phyloP scores from a whole-genome alignment of 805 yeast genomes.

The Kuraishia borneana region DNA sequence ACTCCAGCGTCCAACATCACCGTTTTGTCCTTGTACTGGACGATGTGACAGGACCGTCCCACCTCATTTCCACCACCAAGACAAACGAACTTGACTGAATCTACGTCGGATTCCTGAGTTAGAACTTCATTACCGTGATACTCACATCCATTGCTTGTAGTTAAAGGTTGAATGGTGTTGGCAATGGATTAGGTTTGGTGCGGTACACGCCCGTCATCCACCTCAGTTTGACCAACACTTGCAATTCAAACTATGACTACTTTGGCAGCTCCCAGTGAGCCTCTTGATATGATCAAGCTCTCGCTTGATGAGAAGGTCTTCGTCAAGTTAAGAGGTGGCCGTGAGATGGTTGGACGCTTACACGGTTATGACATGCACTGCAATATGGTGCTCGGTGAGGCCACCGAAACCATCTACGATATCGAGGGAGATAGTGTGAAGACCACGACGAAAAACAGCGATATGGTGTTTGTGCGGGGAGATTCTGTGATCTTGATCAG shows the following conservation, averaged over 20 bases:
- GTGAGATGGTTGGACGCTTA: slow-evolving; percentile 82
- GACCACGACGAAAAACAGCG: slow-evolving; percentile 47
- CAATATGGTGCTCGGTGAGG: slow-evolving; percentile 90
- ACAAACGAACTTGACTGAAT: slow-evolving; percentile 57
- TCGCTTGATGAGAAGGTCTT: slow-evolving; percentile 79
- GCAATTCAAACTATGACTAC: not conserved
- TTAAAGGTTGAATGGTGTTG: too few species aligned
- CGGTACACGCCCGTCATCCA: too few species aligned
- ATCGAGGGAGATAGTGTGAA: slow-evolving; percentile 35
- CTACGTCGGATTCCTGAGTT: slow-evolving; percentile 9
- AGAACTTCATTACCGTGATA: too few species aligned
- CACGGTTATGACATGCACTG: slow-evolving; percentile 97
- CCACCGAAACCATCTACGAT: slow-evolving; percentile 68
- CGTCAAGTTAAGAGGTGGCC: slow-evolving; percentile 87
- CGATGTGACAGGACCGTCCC: slow-evolving; percentile 90
- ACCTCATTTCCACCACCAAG: slow-evolving; percentile 99
- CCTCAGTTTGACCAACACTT: too few species aligned
- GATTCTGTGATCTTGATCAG: slow-evolving; percentile 80
- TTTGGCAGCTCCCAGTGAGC: slow-evolving; percentile 31
- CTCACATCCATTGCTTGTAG: too few species aligned
- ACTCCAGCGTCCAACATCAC: slow-evolving; percentile 98
- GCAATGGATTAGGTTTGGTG: too few species aligned
- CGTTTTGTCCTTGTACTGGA: slow-evolving; percentile 87
- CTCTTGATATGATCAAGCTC: slow-evolving; percentile 80
- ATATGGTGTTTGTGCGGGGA: slow-evolving; percentile 95